Evolutionary conservation across 176 grass and related monocot genomes (phyloP), one percentile per base, ranked within the genome.

Genomic region (Elymus sibiricus): DNA sequence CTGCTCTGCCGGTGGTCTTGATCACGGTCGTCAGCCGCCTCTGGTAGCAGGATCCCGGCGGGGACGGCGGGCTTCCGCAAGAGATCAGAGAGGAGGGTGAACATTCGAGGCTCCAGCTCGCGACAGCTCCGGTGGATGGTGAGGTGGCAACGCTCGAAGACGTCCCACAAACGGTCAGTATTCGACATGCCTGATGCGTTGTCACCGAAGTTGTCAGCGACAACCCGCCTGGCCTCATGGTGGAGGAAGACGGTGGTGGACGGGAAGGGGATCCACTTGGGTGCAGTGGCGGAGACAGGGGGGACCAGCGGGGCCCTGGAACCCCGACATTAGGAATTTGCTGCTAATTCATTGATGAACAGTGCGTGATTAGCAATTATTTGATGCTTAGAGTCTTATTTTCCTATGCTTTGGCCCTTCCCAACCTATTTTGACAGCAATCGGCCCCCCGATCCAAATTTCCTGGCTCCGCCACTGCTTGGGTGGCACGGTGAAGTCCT

Each of bases 401-500:
- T 32, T 32, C 3, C 31, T 32, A 32, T 32, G 31, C 31, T 32
- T 32, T 32, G 31, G 3, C 3, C 31, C 31, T 32, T 3, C 31
- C 3, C 31, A 32, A 32, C 31, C 31, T 32, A 32, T 32, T 32
- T 32, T 32, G 31, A 32, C 31, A 2, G 3, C 31, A 32, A 32
- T 32, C 31, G 31, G 31, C 31, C 31, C 3, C 3, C 31, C 31
- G 3, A 32, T 32, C 31, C 31, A 2, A 2, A 32, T 32, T 32
- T 32, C 31, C 31, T 32, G 31, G 31, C 31, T 32, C 3, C 31
- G 31, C 3, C 31, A 32, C 31, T 32, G 31, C n/a, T n/a, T n/a
- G n/a, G n/a, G 93, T 6, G 86, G 85, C 22, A 29, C 24, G 5
- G 83, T 90, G 69, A 85, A 88, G 17, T 87, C 79, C 66, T 88